phyloP scores from a whole-genome alignment of 371 early-diverging fungal species.

The Coemansia sp. region DNA sequence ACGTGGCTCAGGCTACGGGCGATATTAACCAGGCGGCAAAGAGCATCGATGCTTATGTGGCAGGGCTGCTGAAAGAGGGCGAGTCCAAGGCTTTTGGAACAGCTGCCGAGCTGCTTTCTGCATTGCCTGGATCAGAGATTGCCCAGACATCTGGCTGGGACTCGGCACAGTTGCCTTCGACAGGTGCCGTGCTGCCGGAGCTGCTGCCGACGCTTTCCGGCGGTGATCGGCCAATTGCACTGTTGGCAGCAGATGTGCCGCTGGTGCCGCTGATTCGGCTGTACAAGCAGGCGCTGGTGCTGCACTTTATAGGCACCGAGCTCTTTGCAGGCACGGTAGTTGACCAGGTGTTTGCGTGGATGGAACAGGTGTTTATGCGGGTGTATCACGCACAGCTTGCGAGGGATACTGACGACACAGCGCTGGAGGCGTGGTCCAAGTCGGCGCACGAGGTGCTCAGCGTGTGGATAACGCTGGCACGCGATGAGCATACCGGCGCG shows the following conservation, averaged over 20 bases:
- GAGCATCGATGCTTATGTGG: conserved; percentile 23
- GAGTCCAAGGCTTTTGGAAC: conserved; percentile 1
- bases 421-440: conserved; percentile 8
- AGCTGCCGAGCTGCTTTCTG: conserved; percentile 13
- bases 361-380: conserved; percentile 23
- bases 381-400: conserved; percentile 18
- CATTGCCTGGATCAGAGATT: conserved; percentile 20
- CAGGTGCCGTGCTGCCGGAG: conserved; percentile 2
- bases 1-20: conserved; percentile 10
- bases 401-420: neutral
- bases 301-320: conserved; percentile 11
- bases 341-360: conserved; percentile 24
- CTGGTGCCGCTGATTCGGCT: conserved; percentile 6
- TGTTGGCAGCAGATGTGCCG: conserved; percentile 2
- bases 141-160: conserved; percentile 11
- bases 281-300: conserved; percentile 16
- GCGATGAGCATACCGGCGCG: conserved; percentile 17
- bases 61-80: conserved; percentile 6
- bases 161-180: conserved; percentile 15
- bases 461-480: conserved; percentile 29
- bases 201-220: neutral
- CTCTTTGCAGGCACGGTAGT: neutral
- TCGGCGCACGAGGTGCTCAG: conserved; percentile 26
- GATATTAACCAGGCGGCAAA: conserved; percentile 14
- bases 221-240: neutral